phyloP scores from a whole-genome alignment of 768 basidiomycete species.

The Tulasnella sp. region DNA sequence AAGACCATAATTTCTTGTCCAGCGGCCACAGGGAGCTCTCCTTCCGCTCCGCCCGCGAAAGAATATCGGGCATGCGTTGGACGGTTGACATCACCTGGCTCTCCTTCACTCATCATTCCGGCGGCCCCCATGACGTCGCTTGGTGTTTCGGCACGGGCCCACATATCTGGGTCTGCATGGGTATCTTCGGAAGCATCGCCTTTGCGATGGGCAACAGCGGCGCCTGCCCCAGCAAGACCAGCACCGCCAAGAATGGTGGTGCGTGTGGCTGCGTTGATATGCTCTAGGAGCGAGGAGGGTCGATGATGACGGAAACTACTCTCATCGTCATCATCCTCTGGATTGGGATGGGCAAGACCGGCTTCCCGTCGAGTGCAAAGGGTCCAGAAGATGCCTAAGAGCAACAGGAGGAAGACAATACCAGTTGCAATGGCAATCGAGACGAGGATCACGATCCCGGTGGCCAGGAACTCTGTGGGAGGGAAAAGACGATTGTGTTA shows the following conservation, averaged over 20 bases:
- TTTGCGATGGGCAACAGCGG: slow-evolving; percentile 28
- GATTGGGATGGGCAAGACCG: slow-evolving; percentile 54
- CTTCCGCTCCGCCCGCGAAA: slow-evolving; percentile 73
- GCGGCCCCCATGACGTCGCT: slow-evolving; percentile 55
- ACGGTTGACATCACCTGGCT: slow-evolving; percentile 49
- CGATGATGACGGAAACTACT: slow-evolving; percentile 66
- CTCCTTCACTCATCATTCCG: slow-evolving; percentile 45
- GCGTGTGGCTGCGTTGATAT: slow-evolving; percentile 86
- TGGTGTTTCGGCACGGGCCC: slow-evolving; percentile 74
- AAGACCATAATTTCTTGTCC: slow-evolving; percentile 72
- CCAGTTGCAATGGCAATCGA: slow-evolving; percentile 96
- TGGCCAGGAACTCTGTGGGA: slow-evolving; percentile 74
- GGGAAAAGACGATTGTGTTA: slow-evolving; percentile 23
- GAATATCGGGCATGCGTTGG: slow-evolving; percentile 78
- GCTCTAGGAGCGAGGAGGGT: slow-evolving; percentile 82
- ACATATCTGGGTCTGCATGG: slow-evolving; percentile 66
- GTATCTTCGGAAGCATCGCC: slow-evolving; percentile 39
- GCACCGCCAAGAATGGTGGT: slow-evolving; percentile 67
- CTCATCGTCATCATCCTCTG: slow-evolving; percentile 59
- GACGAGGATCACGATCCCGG: slow-evolving; percentile 91
- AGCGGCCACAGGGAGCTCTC: slow-evolving; percentile 64
- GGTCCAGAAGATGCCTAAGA: slow-evolving; percentile 85
- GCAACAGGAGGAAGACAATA: slow-evolving; percentile 79
- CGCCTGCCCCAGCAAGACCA: slow-evolving; percentile 35
- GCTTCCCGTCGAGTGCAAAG: slow-evolving; percentile 80